Evolutionary conservation across 2,329 filamentous ascomycete species (phyloP).

Genomic region (Capronia epimyces): DNA sequence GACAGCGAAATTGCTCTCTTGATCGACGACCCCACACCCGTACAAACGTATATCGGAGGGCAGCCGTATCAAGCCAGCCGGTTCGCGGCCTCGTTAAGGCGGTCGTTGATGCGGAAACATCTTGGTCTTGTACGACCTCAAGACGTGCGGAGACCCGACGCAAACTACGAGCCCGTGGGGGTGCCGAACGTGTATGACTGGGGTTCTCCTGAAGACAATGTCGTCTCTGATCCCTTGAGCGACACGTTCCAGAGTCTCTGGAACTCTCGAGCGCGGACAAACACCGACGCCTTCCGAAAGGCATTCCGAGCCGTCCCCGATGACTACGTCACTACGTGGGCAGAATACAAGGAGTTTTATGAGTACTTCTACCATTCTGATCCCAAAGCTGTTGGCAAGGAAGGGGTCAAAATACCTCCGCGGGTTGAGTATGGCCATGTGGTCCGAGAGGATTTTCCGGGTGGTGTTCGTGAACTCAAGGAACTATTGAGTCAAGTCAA

Average conservation of each 20-base stretch:
- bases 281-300: constrained; percentile 56
- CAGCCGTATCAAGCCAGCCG: constrained; percentile 70
- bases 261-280: constrained; percentile 54
- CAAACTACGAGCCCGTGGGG: constrained; percentile 55
- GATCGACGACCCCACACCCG: constrained; percentile 70
- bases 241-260: constrained; percentile 52
- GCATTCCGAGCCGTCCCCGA: constrained; percentile 60
- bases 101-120: constrained; percentile 86
- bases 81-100: constrained; percentile 73
- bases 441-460: constrained; percentile 67
- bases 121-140: constrained; percentile 74
- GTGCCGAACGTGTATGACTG: constrained; percentile 54
- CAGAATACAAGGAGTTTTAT: constrained; percentile 59
- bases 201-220: constrained; percentile 42
- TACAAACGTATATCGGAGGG: constrained; percentile 73
- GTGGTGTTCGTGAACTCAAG: constrained; percentile 67
- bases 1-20: constrained; percentile 88
- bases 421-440: constrained; percentile 83
- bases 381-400: constrained; percentile 41
- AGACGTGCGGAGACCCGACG: constrained; percentile 55
- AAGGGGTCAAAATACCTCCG: constrained; percentile 41
- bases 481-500: constrained; percentile 61
- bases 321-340: constrained; percentile 55
- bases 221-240: constrained; percentile 55
- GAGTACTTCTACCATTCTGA: constrained; percentile 53